Evolutionary conservation across 805 yeast species (phyloP), one percentile per base, ranked within the genome.

Genomic region (Cephaloascus albidus): DNA sequence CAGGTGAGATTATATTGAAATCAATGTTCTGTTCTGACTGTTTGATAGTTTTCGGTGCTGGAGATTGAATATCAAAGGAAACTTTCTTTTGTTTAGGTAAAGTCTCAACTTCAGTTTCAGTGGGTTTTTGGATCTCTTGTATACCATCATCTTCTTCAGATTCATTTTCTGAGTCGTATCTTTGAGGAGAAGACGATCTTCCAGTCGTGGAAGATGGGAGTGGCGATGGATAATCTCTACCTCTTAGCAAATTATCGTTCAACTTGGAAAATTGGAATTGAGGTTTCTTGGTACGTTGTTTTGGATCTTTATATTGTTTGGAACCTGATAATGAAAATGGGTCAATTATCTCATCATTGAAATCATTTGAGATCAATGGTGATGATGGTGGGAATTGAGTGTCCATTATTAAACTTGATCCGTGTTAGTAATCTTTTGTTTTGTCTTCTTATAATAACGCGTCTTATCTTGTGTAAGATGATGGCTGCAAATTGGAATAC

Each of bases 211-310:
- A 67, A 2, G 87, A 80, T 1, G 90, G 88, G 46, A 78, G 74
- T 17, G 90, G 90, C 1, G 88, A 81, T 10, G 86, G 85, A 48
- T 78, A 78, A 8, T 64, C 64, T 18, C 43, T 40, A 4, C 32
- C 42, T 28, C 55, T 50, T 41, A 49, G 5, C 23, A 15, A 23
- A 23, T 23, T 12, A 23, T 23, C 28, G 12, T 23, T 23, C 28
- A 23, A 23, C 28, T 23, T 23, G 28, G 12, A 23, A 23, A 33
- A n/a, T 26, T 10, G 30, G 14, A 26, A n/a, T n/a, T n/a, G n/a
- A n/a, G n/a, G n/a, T n/a, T n/a, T n/a, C n/a, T n/a, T n/a, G n/a
- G n/a, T n/a, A n/a, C n/a, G n/a, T n/a, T n/a, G n/a, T 23, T 23
- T 23, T 6, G 10, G 6, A 8, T 23, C 10, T 23, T 23, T 6